These are phyloP conservation scores for Gossypium mustelinum DNA, from an alignment of 345 rosid genomes.

Conservation along the genomic window DNA sequence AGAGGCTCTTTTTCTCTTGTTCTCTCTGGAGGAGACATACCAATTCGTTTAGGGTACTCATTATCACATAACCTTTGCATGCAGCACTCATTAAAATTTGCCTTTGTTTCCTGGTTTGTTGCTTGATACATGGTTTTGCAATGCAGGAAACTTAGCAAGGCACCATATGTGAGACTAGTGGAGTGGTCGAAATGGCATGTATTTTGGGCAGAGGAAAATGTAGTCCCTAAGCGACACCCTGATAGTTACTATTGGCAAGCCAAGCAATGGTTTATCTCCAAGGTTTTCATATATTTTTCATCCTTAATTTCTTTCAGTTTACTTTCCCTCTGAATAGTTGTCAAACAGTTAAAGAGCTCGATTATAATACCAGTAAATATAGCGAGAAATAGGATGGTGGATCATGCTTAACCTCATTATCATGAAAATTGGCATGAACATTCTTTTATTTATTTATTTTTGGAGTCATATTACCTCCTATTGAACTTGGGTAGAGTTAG, in stretches of 20 bases:
- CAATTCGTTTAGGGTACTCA: background rate
- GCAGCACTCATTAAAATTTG: background rate
- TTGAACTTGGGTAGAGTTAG: too few relatives aligned
- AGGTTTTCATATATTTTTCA: slow-evolving; percentile 17
- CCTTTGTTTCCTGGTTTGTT: background rate
- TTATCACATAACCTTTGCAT: background rate
- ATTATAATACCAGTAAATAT: too few relatives aligned
- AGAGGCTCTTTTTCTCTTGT: slow-evolving; percentile 38
- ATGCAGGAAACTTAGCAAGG: slow-evolving; percentile 32
- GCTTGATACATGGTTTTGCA: background rate
- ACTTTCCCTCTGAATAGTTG: background rate
- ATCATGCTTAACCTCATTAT: too few relatives aligned
- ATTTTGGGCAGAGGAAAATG: slow-evolving; percentile 44
- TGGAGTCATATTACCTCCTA: too few relatives aligned
- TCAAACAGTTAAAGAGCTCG: too few relatives aligned
- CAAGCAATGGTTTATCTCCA: slow-evolving; percentile 31
- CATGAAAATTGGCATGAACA: too few relatives aligned
- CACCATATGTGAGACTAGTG: slow-evolving; percentile 28
- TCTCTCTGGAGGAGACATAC: slow-evolving; percentile 33
- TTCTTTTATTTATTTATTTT: too few relatives aligned
- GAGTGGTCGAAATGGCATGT: slow-evolving; percentile 43
- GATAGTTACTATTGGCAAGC: slow-evolving; percentile 35
- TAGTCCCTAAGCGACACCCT: slow-evolving; percentile 32
- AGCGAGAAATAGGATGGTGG: too few relatives aligned
- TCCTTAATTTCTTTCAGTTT: background rate